Conservation (phyloP, 2,329 filamentous ascomycete species). For the Fragosphaeria purpurea region DNA sequence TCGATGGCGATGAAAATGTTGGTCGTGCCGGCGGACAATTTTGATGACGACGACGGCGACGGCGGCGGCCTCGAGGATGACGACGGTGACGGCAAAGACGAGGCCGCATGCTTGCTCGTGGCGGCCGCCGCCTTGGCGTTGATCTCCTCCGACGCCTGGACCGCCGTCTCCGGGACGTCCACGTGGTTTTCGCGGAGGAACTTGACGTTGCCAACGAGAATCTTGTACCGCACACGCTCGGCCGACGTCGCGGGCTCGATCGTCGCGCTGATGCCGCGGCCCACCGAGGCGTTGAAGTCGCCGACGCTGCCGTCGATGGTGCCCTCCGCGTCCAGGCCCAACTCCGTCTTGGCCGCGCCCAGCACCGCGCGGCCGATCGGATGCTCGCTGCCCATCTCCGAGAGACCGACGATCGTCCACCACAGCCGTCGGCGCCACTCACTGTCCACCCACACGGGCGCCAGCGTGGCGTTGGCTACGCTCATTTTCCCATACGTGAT, state of each 20-base stretch:
- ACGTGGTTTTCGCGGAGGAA: conserved; percentile 67
- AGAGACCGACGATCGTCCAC: conserved; percentile 95
- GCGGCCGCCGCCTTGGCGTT: conserved; percentile 31
- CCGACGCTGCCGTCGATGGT: conserved; percentile 74
- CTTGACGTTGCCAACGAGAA: conserved; percentile 73
- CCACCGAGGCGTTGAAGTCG: conserved; percentile 74
- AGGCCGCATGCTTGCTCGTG: conserved; percentile 7
- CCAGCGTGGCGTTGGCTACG: conserved; percentile 62
- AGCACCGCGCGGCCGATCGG: conserved; percentile 88
- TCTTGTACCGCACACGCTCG: conserved; percentile 62
- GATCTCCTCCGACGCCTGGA: conserved; percentile 52
- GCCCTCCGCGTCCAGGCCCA: conserved; percentile 61
- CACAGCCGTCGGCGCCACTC: conserved; percentile 65
- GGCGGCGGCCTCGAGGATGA: conserved; percentile 10
- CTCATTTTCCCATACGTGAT: conserved; percentile 94
- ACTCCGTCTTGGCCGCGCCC: conserved; percentile 60
- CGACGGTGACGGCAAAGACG: conserved; percentile 12
- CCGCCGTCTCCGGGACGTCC: conserved; percentile 50
- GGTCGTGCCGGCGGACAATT: conserved; percentile 59
- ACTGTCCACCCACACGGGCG: conserved; percentile 57
- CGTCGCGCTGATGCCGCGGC: conserved; percentile 71
- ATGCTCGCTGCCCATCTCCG: conserved; percentile 92
- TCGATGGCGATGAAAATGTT: conserved; percentile 89
- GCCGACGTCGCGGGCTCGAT: conserved; percentile 65
- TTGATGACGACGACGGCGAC: conserved; percentile 21